phyloP scores from a whole-genome alignment of 768 basidiomycete genomes.

The Gymnopilus dilepis region DNA sequence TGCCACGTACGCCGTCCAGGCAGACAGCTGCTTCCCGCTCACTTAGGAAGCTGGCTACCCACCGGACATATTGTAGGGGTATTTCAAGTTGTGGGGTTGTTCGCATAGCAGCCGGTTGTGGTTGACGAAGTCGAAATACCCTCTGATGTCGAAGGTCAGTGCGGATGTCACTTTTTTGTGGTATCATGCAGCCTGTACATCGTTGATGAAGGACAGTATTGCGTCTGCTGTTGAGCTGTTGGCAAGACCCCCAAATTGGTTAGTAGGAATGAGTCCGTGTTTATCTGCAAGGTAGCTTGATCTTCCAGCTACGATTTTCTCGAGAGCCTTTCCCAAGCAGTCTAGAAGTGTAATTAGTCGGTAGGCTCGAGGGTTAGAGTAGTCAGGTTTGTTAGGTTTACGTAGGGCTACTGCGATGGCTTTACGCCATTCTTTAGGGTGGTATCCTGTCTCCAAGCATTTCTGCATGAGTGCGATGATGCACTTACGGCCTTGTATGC shows the following conservation, averaged over 20 bases:
- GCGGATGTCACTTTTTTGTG: constrained; percentile 28
- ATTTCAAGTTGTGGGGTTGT: constrained; percentile 24
- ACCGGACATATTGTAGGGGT: constrained; percentile 23
- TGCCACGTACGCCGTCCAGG: constrained; percentile 25
- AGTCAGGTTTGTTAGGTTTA: constrained; percentile 43
- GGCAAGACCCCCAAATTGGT: constrained; percentile 29
- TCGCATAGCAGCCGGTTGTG: constrained; percentile 28
- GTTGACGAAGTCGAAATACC: constrained; percentile 35
- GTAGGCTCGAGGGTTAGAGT: constrained; percentile 39
- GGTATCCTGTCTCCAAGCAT: constrained; percentile 22
- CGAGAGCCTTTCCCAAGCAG: constrained; percentile 38
- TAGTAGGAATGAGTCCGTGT: constrained; percentile 28
- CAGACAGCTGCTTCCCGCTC: constrained; percentile 31
- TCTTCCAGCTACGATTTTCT: constrained; percentile 30
- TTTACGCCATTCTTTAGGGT: constrained; percentile 30
- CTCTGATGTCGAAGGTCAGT: constrained; percentile 35
- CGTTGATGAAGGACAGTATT: constrained; percentile 28
- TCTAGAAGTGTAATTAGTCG: constrained; percentile 39
- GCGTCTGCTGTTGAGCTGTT: constrained; percentile 29
- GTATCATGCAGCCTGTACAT: constrained; percentile 30
- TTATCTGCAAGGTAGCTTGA: constrained; percentile 28
- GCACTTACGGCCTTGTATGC: background rate
- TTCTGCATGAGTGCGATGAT: constrained; percentile 19
- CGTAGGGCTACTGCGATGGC: constrained; percentile 36
- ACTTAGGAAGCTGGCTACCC: constrained; percentile 29